phyloP scores from a whole-genome alignment of 257 asterid genomes.

The Solanum medicagineum region DNA sequence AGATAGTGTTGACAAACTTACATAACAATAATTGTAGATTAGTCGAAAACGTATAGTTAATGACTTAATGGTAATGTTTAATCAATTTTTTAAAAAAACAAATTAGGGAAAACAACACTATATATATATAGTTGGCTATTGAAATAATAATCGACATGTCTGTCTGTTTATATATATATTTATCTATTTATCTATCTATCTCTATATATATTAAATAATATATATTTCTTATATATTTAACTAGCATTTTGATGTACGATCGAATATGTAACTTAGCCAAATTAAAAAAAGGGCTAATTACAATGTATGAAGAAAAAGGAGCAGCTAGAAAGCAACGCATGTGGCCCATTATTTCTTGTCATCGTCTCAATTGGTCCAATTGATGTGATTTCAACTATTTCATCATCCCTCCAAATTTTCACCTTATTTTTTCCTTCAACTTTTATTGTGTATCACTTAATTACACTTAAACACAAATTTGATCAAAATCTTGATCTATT shows the following conservation, averaged over 20 bases:
- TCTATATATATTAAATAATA: not conserved
- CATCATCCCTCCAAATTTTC: not conserved
- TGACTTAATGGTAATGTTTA: not conserved
- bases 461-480: not conserved
- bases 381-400: not conserved
- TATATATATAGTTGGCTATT: not conserved
- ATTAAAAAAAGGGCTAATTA: not conserved
- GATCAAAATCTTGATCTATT: not conserved
- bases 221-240: too few relatives aligned
- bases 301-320: not conserved
- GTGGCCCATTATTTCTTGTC: slow-evolving; percentile 1
- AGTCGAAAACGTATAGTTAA: not conserved
- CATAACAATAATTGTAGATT: not conserved
- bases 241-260: not conserved
- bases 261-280: not conserved
- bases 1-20: not conserved
- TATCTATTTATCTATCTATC: too few relatives aligned
- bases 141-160: not conserved
- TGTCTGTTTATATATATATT: too few relatives aligned
- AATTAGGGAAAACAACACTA: not conserved
- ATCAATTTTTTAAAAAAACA: too few relatives aligned
- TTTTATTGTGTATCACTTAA: not conserved
- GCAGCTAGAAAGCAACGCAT: not conserved
- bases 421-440: not conserved
- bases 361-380: not conserved